Evolutionary conservation across 2,329 filamentous ascomycete genomes (phyloP).

Genomic region (Fusarium papillatum): DNA sequence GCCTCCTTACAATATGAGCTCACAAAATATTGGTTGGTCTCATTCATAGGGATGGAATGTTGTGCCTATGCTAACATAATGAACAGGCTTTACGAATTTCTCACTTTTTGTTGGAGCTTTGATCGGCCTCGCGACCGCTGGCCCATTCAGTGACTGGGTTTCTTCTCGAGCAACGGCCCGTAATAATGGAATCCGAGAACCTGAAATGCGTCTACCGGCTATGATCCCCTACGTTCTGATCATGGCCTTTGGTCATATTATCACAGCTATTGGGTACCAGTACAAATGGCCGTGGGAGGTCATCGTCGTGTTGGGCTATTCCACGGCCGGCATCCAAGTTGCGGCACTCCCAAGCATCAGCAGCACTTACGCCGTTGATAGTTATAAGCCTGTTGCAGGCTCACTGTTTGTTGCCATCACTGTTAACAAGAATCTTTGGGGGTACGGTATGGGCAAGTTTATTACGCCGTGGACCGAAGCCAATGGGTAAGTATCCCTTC

Average conservation of each 20-base stretch:
- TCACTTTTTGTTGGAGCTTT: constrained; percentile 56
- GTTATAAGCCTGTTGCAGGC: constrained; percentile 63
- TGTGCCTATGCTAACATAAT: background rate
- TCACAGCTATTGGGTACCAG: constrained; percentile 56
- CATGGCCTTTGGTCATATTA: constrained; percentile 51
- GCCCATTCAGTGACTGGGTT: constrained; percentile 60
- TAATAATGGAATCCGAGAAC: constrained; percentile 61
- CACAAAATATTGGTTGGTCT: constrained; percentile 11
- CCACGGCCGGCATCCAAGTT: constrained; percentile 48
- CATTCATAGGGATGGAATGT: background rate
- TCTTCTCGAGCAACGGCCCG: constrained; percentile 53
- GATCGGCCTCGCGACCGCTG: constrained; percentile 56
- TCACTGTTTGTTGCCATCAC: constrained; percentile 26
- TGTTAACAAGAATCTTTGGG: constrained; percentile 28
- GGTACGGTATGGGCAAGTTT: constrained; percentile 22
- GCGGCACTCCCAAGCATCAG: constrained; percentile 69
- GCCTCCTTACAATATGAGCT: constrained; percentile 28
- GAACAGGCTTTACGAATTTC: constrained; percentile 61
- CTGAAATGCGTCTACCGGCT: constrained; percentile 59
- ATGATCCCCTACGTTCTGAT: background rate
- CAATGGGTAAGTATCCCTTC: constrained; percentile 4
- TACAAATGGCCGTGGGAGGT: constrained; percentile 61
- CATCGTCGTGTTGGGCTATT: constrained; percentile 63
- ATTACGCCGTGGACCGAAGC: constrained; percentile 21
- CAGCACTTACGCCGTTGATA: constrained; percentile 72